These are phyloP conservation scores for Dysphania ambrosioides DNA, from an alignment of 148 eudicot species.

Conservation along the genomic window DNA sequence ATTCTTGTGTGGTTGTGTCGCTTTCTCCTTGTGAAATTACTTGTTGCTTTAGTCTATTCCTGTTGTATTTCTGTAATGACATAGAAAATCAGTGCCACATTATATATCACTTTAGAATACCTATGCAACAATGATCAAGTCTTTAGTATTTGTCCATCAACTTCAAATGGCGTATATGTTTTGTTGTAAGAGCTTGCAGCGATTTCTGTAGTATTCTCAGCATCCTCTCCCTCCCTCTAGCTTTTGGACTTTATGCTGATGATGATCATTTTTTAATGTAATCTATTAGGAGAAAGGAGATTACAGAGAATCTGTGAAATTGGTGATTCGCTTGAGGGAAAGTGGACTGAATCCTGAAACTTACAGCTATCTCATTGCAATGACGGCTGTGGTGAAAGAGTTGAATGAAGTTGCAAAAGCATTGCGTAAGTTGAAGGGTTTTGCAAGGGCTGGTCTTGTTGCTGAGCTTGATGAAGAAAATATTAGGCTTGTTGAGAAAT, in stretches of 20 bases:
- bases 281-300: conserved; percentile 66
- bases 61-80: background rate
- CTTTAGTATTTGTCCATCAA: background rate
- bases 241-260: background rate
- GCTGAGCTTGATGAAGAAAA: conserved; percentile 51
- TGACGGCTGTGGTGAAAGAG: conserved; percentile 89
- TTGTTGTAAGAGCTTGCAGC: background rate
- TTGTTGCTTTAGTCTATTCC: background rate
- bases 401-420: conserved; percentile 76
- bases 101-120: background rate
- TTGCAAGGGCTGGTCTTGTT: conserved; percentile 51
- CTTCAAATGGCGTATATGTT: background rate
- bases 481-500: conserved; percentile 46
- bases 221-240: too few relatives aligned
- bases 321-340: conserved; percentile 62
- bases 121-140: background rate
- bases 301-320: conserved; percentile 66
- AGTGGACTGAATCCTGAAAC: conserved; percentile 66
- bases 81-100: background rate
- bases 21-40: background rate
- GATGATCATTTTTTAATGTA: conserved; percentile 4
- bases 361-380: conserved; percentile 77
- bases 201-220: too few relatives aligned
- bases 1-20: background rate
- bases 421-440: conserved; percentile 63